These are phyloP conservation scores for Trichoderma cornu-damae DNA, from an alignment of 2,329 filamentous ascomycete genomes.

Conservation along the genomic window DNA sequence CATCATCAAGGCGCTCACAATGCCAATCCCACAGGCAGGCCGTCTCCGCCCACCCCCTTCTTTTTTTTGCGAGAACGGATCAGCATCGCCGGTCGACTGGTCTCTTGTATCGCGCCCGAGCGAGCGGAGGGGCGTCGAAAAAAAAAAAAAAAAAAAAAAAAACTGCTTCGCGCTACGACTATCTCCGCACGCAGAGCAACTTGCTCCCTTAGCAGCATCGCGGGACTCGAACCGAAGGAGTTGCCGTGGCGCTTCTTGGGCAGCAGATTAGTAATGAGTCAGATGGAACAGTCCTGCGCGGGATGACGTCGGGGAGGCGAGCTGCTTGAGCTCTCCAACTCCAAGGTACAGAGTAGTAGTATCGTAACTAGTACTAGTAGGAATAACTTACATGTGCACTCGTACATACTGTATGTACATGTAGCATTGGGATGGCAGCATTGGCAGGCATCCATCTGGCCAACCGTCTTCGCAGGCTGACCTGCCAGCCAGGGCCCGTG, in stretches of 20 bases:
- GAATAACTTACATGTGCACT: too few relatives aligned
- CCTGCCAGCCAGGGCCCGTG: not conserved
- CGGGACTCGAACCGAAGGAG: too few relatives aligned
- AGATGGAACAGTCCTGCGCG: not conserved
- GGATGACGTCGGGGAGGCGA: not conserved
- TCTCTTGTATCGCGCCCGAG: not conserved
- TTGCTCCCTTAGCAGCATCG: too few relatives aligned
- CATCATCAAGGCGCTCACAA: not conserved
- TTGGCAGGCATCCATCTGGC: too few relatives aligned
- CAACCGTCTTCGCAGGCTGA: not conserved
- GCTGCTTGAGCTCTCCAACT: too few relatives aligned
- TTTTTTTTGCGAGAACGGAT: not conserved
- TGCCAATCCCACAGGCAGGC: slow-evolving; percentile 2
- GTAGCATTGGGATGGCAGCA: slow-evolving; percentile 9
- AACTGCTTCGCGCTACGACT: too few relatives aligned
- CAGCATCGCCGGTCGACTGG: slow-evolving; percentile 10
- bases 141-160: too few relatives aligned
- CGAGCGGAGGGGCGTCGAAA: slow-evolving; percentile 4
- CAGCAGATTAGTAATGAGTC: slow-evolving; percentile 6
- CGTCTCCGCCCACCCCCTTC: slow-evolving; percentile 1
- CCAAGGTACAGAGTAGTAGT: too few relatives aligned
- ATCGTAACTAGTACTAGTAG: too few relatives aligned
- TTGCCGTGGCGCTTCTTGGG: too few relatives aligned
- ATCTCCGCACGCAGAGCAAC: too few relatives aligned
- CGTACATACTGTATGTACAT: not conserved